A percentile compares a stretch with the other conserved stretches of the same genome.
These are phyloP conservation scores for Chamaecrista fasciculata DNA, from an alignment of 306 rosid species.

Conservation along the genomic window DNA sequence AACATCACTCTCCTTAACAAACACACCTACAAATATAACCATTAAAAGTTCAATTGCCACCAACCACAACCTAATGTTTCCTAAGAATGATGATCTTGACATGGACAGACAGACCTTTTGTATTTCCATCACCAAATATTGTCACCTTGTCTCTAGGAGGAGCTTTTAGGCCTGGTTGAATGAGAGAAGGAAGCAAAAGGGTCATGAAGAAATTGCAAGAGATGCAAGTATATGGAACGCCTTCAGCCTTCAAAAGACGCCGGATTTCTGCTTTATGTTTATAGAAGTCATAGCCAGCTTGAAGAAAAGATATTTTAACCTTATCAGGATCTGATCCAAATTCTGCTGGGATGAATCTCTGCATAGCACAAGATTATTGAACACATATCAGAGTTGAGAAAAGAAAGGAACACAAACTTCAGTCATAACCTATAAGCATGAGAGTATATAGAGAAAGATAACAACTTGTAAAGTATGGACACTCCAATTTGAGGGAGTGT, in stretches of 20 bases:
- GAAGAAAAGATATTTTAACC: constrained; percentile 49
- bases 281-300: constrained; percentile 46
- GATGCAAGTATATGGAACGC: constrained; percentile 61
- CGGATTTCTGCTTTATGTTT: constrained; percentile 65
- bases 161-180: constrained; percentile 58
- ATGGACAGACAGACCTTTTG: constrained; percentile 47
- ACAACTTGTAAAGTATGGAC: not conserved
- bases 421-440: not conserved
- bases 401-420: not conserved
- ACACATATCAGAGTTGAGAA: constrained; percentile 1
- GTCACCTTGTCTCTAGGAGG: constrained; percentile 78
- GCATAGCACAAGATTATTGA: constrained; percentile 20
- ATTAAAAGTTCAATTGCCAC: not conserved
- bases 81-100: not conserved
- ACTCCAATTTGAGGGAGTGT: too few relatives aligned
- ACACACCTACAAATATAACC: constrained; percentile 50
- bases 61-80: too few relatives aligned
- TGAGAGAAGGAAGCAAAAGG: constrained; percentile 64
- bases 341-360: constrained; percentile 81
- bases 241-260: constrained; percentile 56
- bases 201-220: constrained; percentile 71
- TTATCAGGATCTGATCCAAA: constrained; percentile 74
- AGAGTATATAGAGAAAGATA: not conserved
- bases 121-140: constrained; percentile 69
- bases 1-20: constrained; percentile 66